Evolutionary conservation across 306 rosid genomes (phyloP).

Genomic region (Pyrus bretschneideri): DNA sequence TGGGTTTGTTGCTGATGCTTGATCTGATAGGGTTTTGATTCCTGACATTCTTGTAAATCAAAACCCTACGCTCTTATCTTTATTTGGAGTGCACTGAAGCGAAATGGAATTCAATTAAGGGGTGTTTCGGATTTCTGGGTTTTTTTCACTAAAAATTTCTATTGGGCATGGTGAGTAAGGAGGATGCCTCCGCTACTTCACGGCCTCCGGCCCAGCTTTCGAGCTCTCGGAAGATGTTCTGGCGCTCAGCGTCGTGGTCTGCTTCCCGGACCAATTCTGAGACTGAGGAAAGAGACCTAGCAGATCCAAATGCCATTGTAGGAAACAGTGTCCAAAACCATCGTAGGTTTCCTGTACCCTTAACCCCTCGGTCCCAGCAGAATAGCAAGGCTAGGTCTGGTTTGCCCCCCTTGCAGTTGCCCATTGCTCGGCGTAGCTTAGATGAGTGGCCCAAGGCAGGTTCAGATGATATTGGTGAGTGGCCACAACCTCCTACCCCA

Average conservation of each 20-base stretch:
- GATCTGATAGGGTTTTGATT: conserved; percentile 34
- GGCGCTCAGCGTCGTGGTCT: conserved; percentile 93
- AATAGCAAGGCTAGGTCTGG: conserved; percentile 75
- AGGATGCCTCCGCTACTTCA: conserved; percentile 44
- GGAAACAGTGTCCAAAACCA: conserved; percentile 34
- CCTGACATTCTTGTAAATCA: conserved; percentile 15
- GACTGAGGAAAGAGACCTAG: conserved; percentile 29
- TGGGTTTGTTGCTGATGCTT: conserved; percentile 26
- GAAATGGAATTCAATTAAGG: conserved; percentile 17
- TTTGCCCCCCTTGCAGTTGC: conserved; percentile 78
- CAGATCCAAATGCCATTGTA: conserved; percentile 45
- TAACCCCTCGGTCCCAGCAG: conserved; percentile 94
- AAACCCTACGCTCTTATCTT: conserved; percentile 15
- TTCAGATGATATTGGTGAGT: conserved; percentile 94
- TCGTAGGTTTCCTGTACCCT: conserved; percentile 63
- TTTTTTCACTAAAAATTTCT: conserved; percentile 4
- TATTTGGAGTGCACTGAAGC: conserved; percentile 11
- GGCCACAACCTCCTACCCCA: conserved; percentile 94
- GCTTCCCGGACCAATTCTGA: conserved; percentile 62
- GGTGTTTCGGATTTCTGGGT: conserved; percentile 15
- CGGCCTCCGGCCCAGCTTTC: conserved; percentile 46
- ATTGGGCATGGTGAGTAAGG: conserved; percentile 80
- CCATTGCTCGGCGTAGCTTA: conserved; percentile 90
- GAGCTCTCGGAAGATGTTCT: conserved; percentile 58
- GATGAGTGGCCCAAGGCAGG: conserved; percentile 99